Conservation (phyloP, 163 green algal species). For the Volvox carteri region DNA sequence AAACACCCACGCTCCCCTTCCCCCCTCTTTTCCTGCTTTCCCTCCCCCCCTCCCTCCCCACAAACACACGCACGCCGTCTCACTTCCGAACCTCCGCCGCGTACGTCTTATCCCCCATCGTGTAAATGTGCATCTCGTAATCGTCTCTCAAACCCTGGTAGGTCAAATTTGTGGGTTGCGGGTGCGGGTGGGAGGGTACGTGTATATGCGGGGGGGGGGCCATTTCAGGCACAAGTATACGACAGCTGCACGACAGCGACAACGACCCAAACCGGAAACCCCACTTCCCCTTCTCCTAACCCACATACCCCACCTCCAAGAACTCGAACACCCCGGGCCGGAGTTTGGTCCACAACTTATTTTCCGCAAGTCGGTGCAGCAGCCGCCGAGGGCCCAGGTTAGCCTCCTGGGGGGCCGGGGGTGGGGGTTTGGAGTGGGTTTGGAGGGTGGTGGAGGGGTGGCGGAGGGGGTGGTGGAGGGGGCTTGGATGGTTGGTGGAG, state of each 20-base stretch:
- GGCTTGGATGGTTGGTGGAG: background rate
- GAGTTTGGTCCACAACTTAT: slow-evolving; percentile 95
- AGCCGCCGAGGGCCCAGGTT: slow-evolving; percentile 43
- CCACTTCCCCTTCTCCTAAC: background rate
- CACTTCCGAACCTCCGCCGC: slow-evolving; percentile 77
- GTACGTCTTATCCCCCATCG: slow-evolving; percentile 91
- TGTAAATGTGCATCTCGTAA: slow-evolving; percentile 95
- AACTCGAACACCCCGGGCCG: slow-evolving; percentile 79
- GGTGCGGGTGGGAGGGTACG: background rate
- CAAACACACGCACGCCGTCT: background rate
- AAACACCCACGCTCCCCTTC: too few species aligned
- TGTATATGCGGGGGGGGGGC: background rate
- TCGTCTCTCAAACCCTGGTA: slow-evolving; percentile 44
- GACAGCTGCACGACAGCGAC: background rate
- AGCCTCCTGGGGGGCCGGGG: slow-evolving; percentile 54
- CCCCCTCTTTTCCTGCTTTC: background rate
- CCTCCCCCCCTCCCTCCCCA: background rate
- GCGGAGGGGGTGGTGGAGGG: background rate
- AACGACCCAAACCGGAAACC: background rate
- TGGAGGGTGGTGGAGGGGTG: background rate
- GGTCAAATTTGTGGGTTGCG: background rate
- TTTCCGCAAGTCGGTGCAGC: slow-evolving; percentile 58
- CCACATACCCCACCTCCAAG: slow-evolving; percentile 45
- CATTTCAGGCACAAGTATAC: background rate
- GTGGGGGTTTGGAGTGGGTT: slow-evolving; percentile 20